Base-by-base conservation (phyloP, 345 rosid genomes). In the Populus deltoides region DNA sequence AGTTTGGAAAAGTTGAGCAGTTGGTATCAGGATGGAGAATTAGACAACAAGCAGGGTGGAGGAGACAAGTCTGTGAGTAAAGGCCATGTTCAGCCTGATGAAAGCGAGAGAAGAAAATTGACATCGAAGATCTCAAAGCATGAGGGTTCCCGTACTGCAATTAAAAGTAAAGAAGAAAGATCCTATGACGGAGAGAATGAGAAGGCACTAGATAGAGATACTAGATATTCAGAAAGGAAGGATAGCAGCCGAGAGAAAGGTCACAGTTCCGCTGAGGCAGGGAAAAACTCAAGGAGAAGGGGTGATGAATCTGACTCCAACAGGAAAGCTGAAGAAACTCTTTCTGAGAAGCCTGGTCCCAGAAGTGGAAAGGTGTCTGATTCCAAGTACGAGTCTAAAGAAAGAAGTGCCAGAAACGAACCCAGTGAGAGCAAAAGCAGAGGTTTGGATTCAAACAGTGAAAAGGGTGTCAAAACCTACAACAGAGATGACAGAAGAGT, bases 21-120 rank as follows among this genome's bases (percentile, higher is more conserved):
- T 84, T 91, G 92, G 92, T 93, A 96, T 77, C 90, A 96, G 86
- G 98, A 96, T 68, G 97, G 98, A 75, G 98, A 96, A 55, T 83
- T 82, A 15, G 99, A 93, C 25, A 83, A 65, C 78, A 85, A 81
- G 85, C 89, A 78, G 75, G 90, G 86, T 75, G 92, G 90, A 12
- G 97, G 90, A 9, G 97, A 91, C 41, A 94, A 87, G 86, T 79
- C 81, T 31, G 87, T 88, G 62, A 72, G 77, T 77, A 89, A 79
- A 82, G 90, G 87, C 51, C 88, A 80, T 72, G 74, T 82, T 77
- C 83, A 87, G 65, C 75, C 62, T 33, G 92, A 86, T 74, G 92
- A 89, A 9, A 84, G 88, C 57, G 97, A 91, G 59, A 88, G 85
- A 75, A 90, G 89, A 85, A 89, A 92, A 80, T 66, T 71, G 78